These are phyloP conservation scores for Citrus cavaleriei DNA, from an alignment of 345 rosid species.

Conservation along the genomic window DNA sequence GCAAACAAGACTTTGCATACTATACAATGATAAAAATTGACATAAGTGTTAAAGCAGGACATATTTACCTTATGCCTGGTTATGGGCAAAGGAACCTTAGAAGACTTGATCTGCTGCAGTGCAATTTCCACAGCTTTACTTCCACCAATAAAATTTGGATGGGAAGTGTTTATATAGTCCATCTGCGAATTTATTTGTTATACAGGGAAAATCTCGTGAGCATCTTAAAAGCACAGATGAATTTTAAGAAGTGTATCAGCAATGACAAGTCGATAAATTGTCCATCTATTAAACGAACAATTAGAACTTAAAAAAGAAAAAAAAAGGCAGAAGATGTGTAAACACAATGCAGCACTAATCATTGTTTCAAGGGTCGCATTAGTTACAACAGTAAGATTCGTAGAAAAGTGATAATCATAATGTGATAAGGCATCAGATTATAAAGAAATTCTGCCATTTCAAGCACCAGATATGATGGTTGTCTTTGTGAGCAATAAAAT, in stretches of 20 bases:
- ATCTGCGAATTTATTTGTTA: slow-evolving; percentile 48
- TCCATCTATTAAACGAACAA: background rate
- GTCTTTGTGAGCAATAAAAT: background rate
- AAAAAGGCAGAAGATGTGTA: background rate
- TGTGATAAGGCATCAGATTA: background rate
- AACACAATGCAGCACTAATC: background rate
- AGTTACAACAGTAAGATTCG: background rate
- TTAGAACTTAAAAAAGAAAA: background rate
- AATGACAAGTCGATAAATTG: background rate
- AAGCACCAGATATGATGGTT: background rate
- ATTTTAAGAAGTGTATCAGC: background rate
- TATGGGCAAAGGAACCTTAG: slow-evolving; percentile 52
- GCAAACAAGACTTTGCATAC: background rate
- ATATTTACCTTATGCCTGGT: slow-evolving; percentile 61
- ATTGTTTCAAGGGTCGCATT: background rate
- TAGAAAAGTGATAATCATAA: background rate
- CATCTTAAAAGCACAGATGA: background rate
- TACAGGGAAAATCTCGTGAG: background rate
- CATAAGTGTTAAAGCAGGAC: background rate
- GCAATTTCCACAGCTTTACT: slow-evolving; percentile 86
- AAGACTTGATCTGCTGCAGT: slow-evolving; percentile 64
- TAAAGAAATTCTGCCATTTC: background rate
- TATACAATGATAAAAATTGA: background rate
- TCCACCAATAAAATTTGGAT: slow-evolving; percentile 90
- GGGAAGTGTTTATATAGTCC: slow-evolving; percentile 95